Conservation (phyloP, 306 rosid species). For the Vigna unguiculata region DNA sequence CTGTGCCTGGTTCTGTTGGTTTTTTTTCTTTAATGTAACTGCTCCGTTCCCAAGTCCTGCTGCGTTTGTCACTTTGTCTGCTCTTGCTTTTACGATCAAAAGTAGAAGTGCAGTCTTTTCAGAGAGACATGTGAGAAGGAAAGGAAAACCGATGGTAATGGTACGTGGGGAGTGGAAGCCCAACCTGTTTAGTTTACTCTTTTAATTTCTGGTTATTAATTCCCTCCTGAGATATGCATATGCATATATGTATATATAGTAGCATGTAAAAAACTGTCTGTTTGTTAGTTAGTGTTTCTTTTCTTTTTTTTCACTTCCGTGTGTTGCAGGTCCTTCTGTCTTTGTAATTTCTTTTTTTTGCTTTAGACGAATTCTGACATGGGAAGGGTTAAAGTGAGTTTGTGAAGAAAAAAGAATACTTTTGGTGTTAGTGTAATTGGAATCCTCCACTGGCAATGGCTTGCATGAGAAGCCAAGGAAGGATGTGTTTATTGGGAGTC, state of each 20-base stretch:
- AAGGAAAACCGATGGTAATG: constrained; percentile 51
- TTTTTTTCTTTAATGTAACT: background rate
- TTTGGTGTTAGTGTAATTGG: constrained; percentile 41
- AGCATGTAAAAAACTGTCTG: background rate
- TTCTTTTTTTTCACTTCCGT: background rate
- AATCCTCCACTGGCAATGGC: constrained; percentile 74
- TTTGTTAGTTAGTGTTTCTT: background rate
- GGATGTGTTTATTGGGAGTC: constrained; percentile 47
- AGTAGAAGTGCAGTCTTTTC: constrained; percentile 36
- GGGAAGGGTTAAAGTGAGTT: constrained; percentile 44
- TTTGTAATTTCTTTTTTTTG: background rate
- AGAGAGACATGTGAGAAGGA: constrained; percentile 44
- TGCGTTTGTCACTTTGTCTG: background rate
- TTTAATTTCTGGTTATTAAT: constrained; percentile 26
- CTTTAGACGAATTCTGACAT: constrained; percentile 27
- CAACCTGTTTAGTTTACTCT: constrained; percentile 44
- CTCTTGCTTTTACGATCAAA: constrained; percentile 33
- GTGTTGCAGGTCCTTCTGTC: background rate
- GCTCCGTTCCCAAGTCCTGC: background rate
- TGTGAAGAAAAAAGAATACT: constrained; percentile 31
- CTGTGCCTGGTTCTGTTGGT: background rate
- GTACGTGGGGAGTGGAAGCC: constrained; percentile 51
- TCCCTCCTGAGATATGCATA: background rate
- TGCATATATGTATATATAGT: too few relatives aligned
- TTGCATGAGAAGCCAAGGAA: constrained; percentile 50